Conservation (phyloP, 495 filamentous ascomycete species). For the Penicillium silybi region DNA sequence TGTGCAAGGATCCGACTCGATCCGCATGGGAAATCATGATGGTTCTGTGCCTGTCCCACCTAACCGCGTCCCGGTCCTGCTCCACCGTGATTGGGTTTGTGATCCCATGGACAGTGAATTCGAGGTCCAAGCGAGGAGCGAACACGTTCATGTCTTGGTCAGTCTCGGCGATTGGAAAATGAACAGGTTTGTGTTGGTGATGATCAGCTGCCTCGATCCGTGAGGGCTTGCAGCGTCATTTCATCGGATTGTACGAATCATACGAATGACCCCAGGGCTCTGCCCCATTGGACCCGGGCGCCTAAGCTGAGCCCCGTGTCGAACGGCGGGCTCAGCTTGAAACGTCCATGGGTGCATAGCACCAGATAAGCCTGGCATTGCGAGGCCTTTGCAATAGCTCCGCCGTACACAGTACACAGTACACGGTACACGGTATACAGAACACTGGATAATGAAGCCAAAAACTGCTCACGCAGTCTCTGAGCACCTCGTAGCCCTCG, state of each 20-base stretch:
- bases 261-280: not conserved
- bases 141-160: not conserved
- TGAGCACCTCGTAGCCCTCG: not conserved
- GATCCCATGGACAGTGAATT: not conserved
- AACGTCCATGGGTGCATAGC: not conserved
- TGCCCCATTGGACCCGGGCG: not conserved
- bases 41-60: constrained; percentile 31
- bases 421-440: not conserved
- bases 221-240: constrained; percentile 1
- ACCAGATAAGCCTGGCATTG: not conserved
- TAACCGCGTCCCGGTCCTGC: constrained; percentile 13
- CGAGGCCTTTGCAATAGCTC: not conserved
- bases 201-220: constrained; percentile 10
- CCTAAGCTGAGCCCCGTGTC: not conserved
- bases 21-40: constrained; percentile 28
- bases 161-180: not conserved
- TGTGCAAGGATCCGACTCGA: constrained; percentile 29
- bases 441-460: not conserved
- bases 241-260: not conserved
- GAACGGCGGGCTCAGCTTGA: not conserved
- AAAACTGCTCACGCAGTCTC: not conserved
- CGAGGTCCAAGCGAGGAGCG: not conserved
- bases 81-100: constrained; percentile 21
- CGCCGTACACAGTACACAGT: too few relatives aligned
- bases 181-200: not conserved